Evolutionary conservation across 108 stramenopile species (phyloP).

Genomic region (Skeletonema menzelii): DNA sequence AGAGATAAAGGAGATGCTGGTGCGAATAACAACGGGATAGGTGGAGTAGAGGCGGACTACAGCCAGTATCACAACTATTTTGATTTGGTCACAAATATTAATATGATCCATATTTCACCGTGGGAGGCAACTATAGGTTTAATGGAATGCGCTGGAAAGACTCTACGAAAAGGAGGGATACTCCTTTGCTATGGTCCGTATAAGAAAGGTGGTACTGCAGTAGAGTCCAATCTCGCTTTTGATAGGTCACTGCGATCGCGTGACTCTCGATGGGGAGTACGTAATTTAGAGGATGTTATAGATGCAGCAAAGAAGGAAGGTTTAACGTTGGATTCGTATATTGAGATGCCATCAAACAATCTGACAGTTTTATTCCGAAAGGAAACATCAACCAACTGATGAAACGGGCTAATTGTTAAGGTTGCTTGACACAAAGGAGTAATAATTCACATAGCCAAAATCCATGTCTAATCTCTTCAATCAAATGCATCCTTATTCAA

Average conservation of each 20-base stretch:
- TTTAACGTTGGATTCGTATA: slow-evolving; percentile 47
- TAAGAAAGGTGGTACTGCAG: slow-evolving; percentile 61
- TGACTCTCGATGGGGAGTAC: slow-evolving; percentile 67
- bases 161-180: slow-evolving; percentile 50
- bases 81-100: slow-evolving; percentile 73
- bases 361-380: slow-evolving; percentile 68
- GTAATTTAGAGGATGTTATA: slow-evolving; percentile 73
- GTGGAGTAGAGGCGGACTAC: background rate
- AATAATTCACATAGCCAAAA: background rate
- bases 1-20: slow-evolving; percentile 20
- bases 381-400: background rate
- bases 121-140: slow-evolving; percentile 83
- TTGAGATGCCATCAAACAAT: slow-evolving; percentile 92
- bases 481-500: slow-evolving; percentile 39
- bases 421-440: background rate
- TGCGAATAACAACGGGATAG: background rate
- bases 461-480: background rate
- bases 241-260: slow-evolving; percentile 57
- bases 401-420: background rate
- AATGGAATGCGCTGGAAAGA: slow-evolving; percentile 58
- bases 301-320: slow-evolving; percentile 56
- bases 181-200: slow-evolving; percentile 83
- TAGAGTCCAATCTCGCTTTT: slow-evolving; percentile 81
- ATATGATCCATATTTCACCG: slow-evolving; percentile 90
- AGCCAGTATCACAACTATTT: slow-evolving; percentile 18